Percentiles rank a stretch among this genome's conserved stretches.
These are phyloP conservation scores for Starmerella roubikii DNA, from an alignment of 805 yeast genomes.

Conservation along the genomic window DNA sequence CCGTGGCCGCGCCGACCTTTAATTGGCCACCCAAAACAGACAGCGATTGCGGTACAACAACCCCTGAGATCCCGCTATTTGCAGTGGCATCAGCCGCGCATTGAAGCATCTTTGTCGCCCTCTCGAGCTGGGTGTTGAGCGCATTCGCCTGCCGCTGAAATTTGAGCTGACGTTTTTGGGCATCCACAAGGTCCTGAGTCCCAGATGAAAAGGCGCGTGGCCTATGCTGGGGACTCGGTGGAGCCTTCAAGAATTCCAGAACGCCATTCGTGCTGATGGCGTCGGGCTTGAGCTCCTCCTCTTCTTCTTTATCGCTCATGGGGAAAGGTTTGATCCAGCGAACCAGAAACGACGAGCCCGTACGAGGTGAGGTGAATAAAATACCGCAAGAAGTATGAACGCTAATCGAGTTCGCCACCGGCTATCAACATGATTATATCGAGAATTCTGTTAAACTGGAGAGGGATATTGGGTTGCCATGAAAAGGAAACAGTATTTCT, in stretches of 20 bases:
- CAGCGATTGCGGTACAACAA: slow-evolving; percentile 26
- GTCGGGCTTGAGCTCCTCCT: slow-evolving; percentile 17
- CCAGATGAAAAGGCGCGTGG: slow-evolving; percentile 21
- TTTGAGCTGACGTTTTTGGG: slow-evolving; percentile 57
- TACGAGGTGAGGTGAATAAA: no score
- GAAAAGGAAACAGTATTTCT: no score
- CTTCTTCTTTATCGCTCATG: background rate
- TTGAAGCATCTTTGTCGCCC: slow-evolving; percentile 21
- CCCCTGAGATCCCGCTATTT: slow-evolving; percentile 1
- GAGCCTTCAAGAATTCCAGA: slow-evolving; percentile 9
- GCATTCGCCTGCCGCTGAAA: slow-evolving; percentile 61
- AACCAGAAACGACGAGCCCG: no score
- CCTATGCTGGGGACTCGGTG: slow-evolving; percentile 2
- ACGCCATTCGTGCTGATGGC: slow-evolving; percentile 21
- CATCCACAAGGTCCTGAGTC: slow-evolving; percentile 29
- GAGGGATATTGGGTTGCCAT: no score
- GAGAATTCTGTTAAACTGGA: no score
- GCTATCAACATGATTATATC: no score
- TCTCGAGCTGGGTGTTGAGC: slow-evolving; percentile 35
- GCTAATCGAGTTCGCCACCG: no score
- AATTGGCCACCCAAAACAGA: slow-evolving; percentile 51
- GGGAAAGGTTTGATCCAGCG: no score
- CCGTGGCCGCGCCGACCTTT: slow-evolving; percentile 35
- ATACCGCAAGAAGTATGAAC: no score
- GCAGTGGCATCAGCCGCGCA: slow-evolving; percentile 20